Evolutionary conservation across 2,329 filamentous ascomycete genomes (phyloP).

Genomic region (Cladophialophora exuberans): DNA sequence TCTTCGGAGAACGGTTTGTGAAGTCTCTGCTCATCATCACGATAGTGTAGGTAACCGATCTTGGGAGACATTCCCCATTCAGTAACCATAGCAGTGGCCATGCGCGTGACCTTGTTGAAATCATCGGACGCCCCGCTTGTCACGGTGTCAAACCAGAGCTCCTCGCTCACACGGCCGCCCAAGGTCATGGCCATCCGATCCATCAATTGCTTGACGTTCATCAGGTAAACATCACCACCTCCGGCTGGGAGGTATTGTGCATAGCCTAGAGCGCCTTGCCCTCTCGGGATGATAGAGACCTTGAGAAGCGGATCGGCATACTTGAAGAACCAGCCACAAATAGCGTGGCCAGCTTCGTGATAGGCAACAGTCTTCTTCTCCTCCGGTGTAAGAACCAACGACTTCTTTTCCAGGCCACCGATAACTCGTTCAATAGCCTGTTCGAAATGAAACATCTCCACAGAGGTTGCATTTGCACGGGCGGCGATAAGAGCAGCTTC

Average conservation of each 20-base stretch:
- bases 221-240: conserved; percentile 78
- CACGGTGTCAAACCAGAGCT: conserved; percentile 94
- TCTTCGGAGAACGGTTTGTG: conserved; percentile 96
- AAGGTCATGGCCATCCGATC: conserved; percentile 99
- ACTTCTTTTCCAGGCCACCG: conserved; percentile 96
- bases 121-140: conserved; percentile 95
- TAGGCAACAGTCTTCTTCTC: conserved; percentile 98
- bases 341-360: conserved; percentile 96
- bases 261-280: conserved; percentile 90
- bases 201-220: conserved; percentile 95
- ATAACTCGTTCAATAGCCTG: conserved; percentile 97
- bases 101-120: conserved; percentile 96
- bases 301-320: conserved; percentile 97
- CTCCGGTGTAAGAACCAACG: conserved; percentile 84
- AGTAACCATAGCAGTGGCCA: conserved; percentile 98
- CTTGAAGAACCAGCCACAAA: conserved; percentile 97
- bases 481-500: conserved; percentile 96
- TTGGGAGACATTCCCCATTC: conserved; percentile 98
- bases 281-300: conserved; percentile 97
- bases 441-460: conserved; percentile 91
- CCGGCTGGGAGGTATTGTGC: conserved; percentile 92
- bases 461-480: conserved; percentile 75
- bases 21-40: conserved; percentile 77
- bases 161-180: conserved; percentile 91
- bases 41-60: conserved; percentile 89